Evolutionary conservation across 225 moss, liverwort and hornwort genomes (phyloP).

Genomic region (Straminergon stramineum): DNA sequence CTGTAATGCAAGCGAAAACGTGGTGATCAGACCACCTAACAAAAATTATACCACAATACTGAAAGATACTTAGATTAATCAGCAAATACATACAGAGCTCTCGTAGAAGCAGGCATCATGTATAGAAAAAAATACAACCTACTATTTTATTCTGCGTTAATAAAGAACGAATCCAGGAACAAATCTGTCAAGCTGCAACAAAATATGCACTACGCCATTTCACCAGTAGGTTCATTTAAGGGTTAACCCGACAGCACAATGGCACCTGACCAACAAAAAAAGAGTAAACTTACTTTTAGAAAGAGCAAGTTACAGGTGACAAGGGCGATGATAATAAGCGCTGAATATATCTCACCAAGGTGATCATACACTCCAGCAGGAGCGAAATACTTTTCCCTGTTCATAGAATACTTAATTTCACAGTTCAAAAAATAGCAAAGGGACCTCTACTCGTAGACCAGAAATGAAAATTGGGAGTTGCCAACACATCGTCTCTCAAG

Average conservation of each 20-base stretch:
- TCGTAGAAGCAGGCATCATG: not conserved
- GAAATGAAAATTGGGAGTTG: not conserved
- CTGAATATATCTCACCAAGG: slow-evolving; percentile 78
- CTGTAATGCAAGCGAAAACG: slow-evolving; percentile 20
- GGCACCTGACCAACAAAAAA: not conserved
- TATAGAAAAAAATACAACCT: not conserved
- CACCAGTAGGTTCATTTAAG: not conserved
- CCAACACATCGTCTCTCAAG: not conserved
- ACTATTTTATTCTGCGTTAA: not conserved
- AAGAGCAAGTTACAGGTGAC: slow-evolving; percentile 50
- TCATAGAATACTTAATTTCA: not conserved
- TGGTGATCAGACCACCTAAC: not conserved
- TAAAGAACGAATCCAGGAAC: not conserved
- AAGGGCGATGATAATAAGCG: slow-evolving; percentile 58
- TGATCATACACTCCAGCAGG: slow-evolving; percentile 72
- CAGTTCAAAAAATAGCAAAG: not conserved
- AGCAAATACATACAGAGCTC: not conserved
- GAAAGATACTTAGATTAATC: not conserved
- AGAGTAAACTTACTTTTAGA: slow-evolving; percentile 52
- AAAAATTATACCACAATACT: not conserved
- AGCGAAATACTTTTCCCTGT: slow-evolving; percentile 63
- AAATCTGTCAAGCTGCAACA: not conserved
- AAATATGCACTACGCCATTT: not conserved
- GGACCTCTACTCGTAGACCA: not conserved
- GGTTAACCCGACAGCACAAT: not conserved